phyloP scores from a whole-genome alignment of 1,284 basidiomycete genomes.

The Gomphus sp. region DNA sequence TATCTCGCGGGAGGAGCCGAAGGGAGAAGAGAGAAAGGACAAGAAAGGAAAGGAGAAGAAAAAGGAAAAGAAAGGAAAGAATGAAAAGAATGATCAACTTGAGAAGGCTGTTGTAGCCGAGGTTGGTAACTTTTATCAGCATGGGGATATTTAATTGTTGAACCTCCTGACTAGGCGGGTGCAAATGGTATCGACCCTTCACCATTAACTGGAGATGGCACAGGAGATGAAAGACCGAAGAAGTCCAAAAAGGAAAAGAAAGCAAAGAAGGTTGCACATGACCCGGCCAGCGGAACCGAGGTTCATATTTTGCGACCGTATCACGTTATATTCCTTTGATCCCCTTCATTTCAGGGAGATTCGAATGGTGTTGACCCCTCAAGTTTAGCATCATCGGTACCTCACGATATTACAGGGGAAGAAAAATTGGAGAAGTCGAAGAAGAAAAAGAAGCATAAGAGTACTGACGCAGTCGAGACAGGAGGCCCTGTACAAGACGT shows the following conservation, averaged over 20 bases:
- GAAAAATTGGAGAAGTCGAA: constrained; percentile 9
- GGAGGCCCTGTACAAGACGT: not conserved
- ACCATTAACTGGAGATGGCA: not conserved
- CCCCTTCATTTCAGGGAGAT: not conserved
- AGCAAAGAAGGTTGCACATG: constrained; percentile 20
- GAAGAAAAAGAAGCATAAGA: constrained; percentile 10
- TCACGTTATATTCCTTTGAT: not conserved
- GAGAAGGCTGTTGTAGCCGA: not conserved
- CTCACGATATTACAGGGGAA: not conserved
- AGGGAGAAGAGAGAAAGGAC: constrained; percentile 5
- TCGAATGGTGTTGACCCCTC: not conserved
- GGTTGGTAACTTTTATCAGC: not conserved
- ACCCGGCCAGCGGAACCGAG: constrained; percentile 12
- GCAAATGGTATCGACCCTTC: not conserved
- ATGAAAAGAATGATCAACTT: constrained; percentile 16
- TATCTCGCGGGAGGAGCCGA: not conserved
- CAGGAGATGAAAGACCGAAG: not conserved
- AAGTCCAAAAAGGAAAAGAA: constrained; percentile 15
- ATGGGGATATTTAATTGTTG: not conserved
- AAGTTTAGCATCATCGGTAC: not conserved
- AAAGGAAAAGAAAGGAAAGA: constrained; percentile 22
- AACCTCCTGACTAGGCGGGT: not conserved
- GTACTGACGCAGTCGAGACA: constrained; percentile 1
- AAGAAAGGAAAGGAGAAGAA: constrained; percentile 18
- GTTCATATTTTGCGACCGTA: not conserved